Evolutionary conservation across 1,139 yeast species (phyloP), one percentile per base, ranked within the genome.

Genomic region (Entelexis sorbosivorans): DNA sequence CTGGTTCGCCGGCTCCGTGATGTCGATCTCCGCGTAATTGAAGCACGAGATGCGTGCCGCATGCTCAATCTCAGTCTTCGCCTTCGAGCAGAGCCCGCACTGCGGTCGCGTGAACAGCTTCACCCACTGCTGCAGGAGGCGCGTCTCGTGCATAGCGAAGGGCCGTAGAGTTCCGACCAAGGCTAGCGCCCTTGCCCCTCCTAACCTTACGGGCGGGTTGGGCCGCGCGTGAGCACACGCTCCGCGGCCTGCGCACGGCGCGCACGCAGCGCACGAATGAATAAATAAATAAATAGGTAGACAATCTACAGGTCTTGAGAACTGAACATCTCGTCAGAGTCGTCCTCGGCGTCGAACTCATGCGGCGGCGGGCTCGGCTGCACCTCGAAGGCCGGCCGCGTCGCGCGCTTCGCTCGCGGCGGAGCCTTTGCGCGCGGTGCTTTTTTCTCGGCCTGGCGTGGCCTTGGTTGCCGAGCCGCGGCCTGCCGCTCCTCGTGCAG

Each of bases 71-170:
- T 79, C 77, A 8, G 62, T 67, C 59, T 80, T 78, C 5, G 95
- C 96, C 53, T 78, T 78, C 47, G 78, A 77, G 62, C 96, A 88
- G 38, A 88, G 70, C 60, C 83, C 82, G 62, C 96, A 88, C 36
- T 81, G 76, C 7, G 82, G 81, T 60, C 87, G 82, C 14, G 94
- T 82, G 69, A 81, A 88, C 50, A 88, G 74, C 0, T 85, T 81
- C 48, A 84, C 60, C 36, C 36, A 44, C 39, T 40, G 44, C 26
- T 19, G 24, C 5, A 40, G 34, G 9, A 17, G 19, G 16, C 44
- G 44, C 8, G 34, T 40, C 3, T 28, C 26, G 19, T n/a, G 34
- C 44, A 40, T 40, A 4, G 17, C 28, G 11, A 11, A 10, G 14
- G 24, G 17, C 36, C 7, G 31, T 28, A 13, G 28, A 26, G 11